Conservation (phyloP, 2,329 filamentous ascomycete species). For the Dothidotthia symphoricarpi region DNA sequence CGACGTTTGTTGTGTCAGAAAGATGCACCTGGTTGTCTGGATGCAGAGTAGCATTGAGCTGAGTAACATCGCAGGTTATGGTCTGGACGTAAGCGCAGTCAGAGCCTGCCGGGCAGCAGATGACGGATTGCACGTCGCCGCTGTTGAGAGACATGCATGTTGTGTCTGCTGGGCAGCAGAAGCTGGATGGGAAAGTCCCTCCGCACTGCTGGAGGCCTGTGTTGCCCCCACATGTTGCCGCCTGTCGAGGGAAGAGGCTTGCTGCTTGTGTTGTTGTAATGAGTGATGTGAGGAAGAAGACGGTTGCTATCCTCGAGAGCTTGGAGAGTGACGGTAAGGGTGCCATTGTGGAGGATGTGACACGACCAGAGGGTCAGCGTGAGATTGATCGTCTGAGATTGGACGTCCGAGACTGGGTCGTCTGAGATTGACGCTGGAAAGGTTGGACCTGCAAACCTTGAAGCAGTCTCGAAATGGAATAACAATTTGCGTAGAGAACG, state of each 20-base stretch:
- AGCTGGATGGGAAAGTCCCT: slow-evolving; percentile 57
- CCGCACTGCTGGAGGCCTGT: slow-evolving; percentile 54
- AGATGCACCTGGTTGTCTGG: slow-evolving; percentile 66
- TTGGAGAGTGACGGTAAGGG: slow-evolving; percentile 26
- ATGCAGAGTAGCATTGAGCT: slow-evolving; percentile 59
- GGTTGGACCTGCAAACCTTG: slow-evolving; percentile 12
- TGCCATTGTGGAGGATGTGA: slow-evolving; percentile 23
- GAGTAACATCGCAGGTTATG: slow-evolving; percentile 62
- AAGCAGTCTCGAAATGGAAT: slow-evolving; percentile 1
- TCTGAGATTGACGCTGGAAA: background rate
- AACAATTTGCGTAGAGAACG: background rate
- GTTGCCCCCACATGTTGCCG: slow-evolving; percentile 52
- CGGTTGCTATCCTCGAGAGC: slow-evolving; percentile 34
- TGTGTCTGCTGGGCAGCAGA: slow-evolving; percentile 61
- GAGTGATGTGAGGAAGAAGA: slow-evolving; percentile 31
- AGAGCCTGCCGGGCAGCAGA: slow-evolving; percentile 65
- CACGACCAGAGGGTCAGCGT: too few species aligned
- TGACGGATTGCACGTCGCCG: slow-evolving; percentile 62
- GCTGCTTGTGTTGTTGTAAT: slow-evolving; percentile 27
- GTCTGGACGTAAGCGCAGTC: slow-evolving; percentile 62
- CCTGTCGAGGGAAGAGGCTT: slow-evolving; percentile 31
- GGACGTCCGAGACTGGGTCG: slow-evolving; percentile 3
- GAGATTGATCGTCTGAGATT: slow-evolving; percentile 1
- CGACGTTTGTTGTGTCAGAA: slow-evolving; percentile 54
- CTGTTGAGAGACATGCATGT: slow-evolving; percentile 59